Base-by-base conservation (phyloP, 106 monocot genomes). In the Narthecium ossifragum region DNA sequence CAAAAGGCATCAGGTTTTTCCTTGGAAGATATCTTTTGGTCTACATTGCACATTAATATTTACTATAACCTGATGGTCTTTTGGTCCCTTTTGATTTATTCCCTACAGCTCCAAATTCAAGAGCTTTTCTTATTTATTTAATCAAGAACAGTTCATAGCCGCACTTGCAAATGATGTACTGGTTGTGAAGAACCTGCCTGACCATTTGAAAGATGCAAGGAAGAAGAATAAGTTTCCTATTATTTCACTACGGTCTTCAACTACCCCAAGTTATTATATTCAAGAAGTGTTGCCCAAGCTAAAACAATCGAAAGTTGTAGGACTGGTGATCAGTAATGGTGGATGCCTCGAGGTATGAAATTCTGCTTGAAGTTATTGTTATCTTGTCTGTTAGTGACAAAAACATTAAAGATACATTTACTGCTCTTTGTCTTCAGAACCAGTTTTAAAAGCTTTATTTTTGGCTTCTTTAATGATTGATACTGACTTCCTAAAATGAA, bases 81-180 rank as follows among this genome's bases (percentile, higher is more conserved):
- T 28, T 62, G 6, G 17, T 67, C 45, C 17, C 26, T n/a, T 66
- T 47, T 53, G 64, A 23, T 31, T 25, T 33, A 26, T 71, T 4
- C 22, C 20, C 17, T 69, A 57, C 82, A 93, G 93, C 68, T 55
- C 76, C 51, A 85, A 77, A 58, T 93, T 93, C 55, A 89, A 83
- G 59, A 93, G 93, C 41, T 93, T 93, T 68, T 82, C 88, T 31
- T 93, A 85, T 80, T 46, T 93, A 61, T 93, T 80, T 56, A 73
- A 89, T 50, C 88, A 93, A 74, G 85, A 85, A 11, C 76, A 82
- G 34, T 89, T 93, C 75, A 89, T 93, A 61, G 60, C 73, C 58
- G 74, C 88, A 51, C 85, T 93, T 41, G 56, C 71, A 38, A 80
- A 80, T 65, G 93, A 89, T 78, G 53, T 93, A n/a, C 36, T 80